Evolutionary conservation across 2,329 filamentous ascomycete species (phyloP).

Genomic region (Talaromyces sp.): DNA sequence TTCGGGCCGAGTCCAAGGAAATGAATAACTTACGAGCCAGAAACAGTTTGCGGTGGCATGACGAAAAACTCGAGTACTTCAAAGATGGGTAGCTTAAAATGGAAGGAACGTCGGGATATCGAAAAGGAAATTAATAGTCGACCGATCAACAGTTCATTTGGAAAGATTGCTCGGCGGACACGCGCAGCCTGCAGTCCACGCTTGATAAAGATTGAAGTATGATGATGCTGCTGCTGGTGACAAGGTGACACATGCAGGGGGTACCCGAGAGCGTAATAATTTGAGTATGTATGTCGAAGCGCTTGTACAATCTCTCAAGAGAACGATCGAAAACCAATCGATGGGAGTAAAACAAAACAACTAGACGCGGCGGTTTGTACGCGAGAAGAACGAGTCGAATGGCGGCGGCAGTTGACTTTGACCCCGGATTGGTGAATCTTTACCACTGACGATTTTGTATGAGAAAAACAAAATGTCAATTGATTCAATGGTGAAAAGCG

Average conservation of each 20-base stretch:
- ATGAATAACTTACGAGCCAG: conserved; percentile 16
- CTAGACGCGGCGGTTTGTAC: not conserved
- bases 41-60: conserved; percentile 17
- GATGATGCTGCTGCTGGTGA: not conserved
- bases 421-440: conserved; percentile 1
- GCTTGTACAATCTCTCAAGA: not conserved
- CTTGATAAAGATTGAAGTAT: not conserved
- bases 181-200: conserved; percentile 15
- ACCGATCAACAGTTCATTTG: conserved; percentile 18
- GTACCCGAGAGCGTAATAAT: not conserved
- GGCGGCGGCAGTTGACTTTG: not conserved
- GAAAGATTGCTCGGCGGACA: conserved; percentile 12
- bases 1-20: not conserved
- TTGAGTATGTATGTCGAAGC: not conserved
- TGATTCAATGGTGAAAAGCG: conserved; percentile 2
- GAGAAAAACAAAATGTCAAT: not conserved
- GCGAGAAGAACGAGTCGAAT: not conserved
- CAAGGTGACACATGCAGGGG: conserved; percentile 7
- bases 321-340: not conserved
- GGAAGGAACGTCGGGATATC: not conserved
- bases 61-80: not conserved
- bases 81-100: not conserved
- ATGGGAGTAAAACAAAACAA: not conserved
- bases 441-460: not conserved
- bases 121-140: conserved; percentile 6